Base-by-base conservation (phyloP, 192 early-diverging fungal species). In the Gigaspora rosea region DNA sequence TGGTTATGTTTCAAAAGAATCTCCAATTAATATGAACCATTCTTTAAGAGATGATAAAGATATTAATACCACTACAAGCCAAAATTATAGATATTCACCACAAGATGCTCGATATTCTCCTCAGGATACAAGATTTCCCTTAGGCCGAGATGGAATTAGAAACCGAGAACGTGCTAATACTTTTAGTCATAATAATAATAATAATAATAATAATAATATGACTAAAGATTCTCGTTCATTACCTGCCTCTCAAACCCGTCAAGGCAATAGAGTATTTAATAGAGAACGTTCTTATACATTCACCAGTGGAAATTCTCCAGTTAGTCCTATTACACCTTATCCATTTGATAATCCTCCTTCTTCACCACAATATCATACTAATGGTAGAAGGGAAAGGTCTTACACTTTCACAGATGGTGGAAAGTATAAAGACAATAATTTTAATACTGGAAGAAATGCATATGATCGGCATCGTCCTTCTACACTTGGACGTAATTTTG, bases 201-300 rank as follows among this genome's bases (percentile, higher is more conserved):
- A 27, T 27, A 27, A 27, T 27, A 27, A 27, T 27, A 27, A 27
- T 27, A 27, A 27, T 41, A 41, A 41, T 41, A 41, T 41, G 41
- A 41, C 41, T 41, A 41, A 41, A 41, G 41, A 41, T 41, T 41
- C 41, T 41, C 46, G 33, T 56, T 35, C 12, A 33, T 56, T 33
- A 33, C 48, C 70, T 35, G 13, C 15, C 32, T 1, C 10, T 33
- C 50, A 47, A 20, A 4, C 46, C 2, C 35, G 70, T 15, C 70
- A 72, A 72, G 12, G 27, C 52, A 46, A 22, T 32, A 57, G 58
- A 56, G 0, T 22, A 16, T 47, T n/a, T 22, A 66, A 66, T n/a
- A 16, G 72, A n/a, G 72, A 59, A 48, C 54, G 72, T 9, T 73
- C 72, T 18, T 13, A 73, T 22, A 73, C 72, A 32, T 73, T 59